Evolutionary conservation across 2,329 filamentous ascomycete species (phyloP).

Genomic region (Paraphaeosphaeria sporulosa): DNA sequence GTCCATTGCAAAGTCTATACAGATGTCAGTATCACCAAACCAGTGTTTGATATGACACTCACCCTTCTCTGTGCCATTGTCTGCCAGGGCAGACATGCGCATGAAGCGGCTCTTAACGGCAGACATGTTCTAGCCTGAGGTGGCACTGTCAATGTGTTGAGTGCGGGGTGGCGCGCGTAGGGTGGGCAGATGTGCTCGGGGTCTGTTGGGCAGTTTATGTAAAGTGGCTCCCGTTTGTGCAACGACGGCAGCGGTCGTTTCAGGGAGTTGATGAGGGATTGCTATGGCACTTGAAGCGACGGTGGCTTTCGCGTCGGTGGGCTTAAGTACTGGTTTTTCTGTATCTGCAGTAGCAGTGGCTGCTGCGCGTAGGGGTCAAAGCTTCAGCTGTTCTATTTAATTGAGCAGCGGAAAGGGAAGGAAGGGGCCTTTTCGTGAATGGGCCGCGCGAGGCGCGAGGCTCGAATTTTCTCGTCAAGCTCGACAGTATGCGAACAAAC

Average conservation of each 20-base stretch:
- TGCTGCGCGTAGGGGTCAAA: neutral
- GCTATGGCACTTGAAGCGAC: neutral
- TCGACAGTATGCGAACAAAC: neutral
- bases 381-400: neutral
- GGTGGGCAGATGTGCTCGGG: too few relatives aligned
- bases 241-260: too few relatives aligned
- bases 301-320: neutral
- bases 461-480: neutral
- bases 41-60: neutral
- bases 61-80: neutral
- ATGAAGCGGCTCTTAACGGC: neutral
- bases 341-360: too few relatives aligned
- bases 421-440: neutral
- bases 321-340: too few relatives aligned
- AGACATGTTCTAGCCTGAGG: neutral
- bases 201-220: too few relatives aligned
- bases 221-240: too few relatives aligned
- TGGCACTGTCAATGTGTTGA: neutral
- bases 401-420: neutral
- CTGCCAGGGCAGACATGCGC: neutral
- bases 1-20: neutral
- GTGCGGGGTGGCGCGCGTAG: neutral
- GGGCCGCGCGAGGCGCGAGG: neutral
- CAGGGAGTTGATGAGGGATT: neutral
- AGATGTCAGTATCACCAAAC: neutral